Evolutionary conservation across 441 rosid genomes (phyloP).

Genomic region (Capsella rubella): DNA sequence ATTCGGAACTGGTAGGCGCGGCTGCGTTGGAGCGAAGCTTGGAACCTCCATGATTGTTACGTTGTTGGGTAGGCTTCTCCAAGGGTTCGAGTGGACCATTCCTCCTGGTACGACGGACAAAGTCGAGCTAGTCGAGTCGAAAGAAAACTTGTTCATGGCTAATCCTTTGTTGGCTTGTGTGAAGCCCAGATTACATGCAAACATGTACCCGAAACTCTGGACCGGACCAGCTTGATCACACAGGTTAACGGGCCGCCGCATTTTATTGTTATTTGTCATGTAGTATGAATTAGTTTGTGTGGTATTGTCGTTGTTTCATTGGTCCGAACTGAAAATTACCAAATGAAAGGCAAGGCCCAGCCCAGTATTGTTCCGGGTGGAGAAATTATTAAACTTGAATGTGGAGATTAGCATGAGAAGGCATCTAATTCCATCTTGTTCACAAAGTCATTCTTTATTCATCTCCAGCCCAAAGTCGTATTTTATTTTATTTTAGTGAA

Average conservation of each 20-base stretch:
- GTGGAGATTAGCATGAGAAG: not conserved
- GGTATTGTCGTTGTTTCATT: not conserved
- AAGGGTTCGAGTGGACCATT: slow-evolving; percentile 38
- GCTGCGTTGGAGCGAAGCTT: slow-evolving; percentile 42
- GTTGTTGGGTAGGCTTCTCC: slow-evolving; percentile 37
- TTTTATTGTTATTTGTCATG: not conserved
- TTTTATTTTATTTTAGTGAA: too few relatives aligned
- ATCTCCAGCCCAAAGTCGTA: not conserved
- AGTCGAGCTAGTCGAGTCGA: slow-evolving; percentile 4
- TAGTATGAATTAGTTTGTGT: not conserved
- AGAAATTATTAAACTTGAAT: slow-evolving; percentile 19
- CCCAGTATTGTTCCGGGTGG: not conserved
- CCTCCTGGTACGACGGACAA: not conserved
- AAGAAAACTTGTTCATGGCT: slow-evolving; percentile 31
- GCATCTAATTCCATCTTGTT: slow-evolving; percentile 31
- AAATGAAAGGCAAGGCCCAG: not conserved
- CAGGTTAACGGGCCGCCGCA: not conserved
- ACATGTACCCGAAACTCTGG: slow-evolving; percentile 7
- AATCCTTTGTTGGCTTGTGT: slow-evolving; percentile 35
- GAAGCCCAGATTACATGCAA: slow-evolving; percentile 32
- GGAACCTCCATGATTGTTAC: slow-evolving; percentile 35
- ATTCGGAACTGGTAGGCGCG: slow-evolving; percentile 46
- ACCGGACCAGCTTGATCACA: not conserved
- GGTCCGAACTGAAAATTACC: not conserved
- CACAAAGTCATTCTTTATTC: slow-evolving; percentile 26